These are phyloP conservation scores for Funneliformis caledonium DNA, from an alignment of 371 early-diverging fungal species.

Conservation along the genomic window DNA sequence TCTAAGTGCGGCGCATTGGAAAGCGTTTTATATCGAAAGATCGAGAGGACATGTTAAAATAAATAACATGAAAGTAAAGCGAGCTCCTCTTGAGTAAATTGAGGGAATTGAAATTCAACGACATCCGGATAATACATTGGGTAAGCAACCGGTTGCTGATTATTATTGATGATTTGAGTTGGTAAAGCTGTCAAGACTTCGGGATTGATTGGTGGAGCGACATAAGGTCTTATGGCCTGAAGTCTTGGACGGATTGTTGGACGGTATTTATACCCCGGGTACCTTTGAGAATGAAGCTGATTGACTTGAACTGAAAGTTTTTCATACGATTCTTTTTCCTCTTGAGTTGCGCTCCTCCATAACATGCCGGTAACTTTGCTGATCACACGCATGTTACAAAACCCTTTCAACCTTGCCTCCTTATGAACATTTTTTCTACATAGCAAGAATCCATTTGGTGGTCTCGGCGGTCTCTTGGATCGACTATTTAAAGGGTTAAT, in stretches of 20 bases:
- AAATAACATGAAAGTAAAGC: not conserved
- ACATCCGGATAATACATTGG: not conserved
- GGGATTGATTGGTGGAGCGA: not conserved
- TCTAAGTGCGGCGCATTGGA: too few relatives aligned
- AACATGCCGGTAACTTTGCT: constrained; percentile 21
- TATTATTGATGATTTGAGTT: not conserved
- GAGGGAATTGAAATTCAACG: not conserved
- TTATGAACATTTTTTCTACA: constrained; percentile 31
- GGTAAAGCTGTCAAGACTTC: not conserved
- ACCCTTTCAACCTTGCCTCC: not conserved
- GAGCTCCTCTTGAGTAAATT: not conserved
- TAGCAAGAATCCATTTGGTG: constrained; percentile 16
- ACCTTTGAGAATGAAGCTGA: not conserved
- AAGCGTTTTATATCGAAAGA: too few relatives aligned
- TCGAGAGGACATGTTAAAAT: too few relatives aligned
- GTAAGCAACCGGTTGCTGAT: not conserved
- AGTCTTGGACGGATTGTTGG: not conserved
- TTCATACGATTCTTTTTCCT: constrained; percentile 34
- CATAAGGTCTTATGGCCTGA: not conserved
- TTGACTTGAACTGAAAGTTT: not conserved
- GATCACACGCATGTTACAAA: constrained; percentile 17
- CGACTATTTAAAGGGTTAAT: not conserved
- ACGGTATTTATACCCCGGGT: constrained; percentile 9
- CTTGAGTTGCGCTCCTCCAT: constrained; percentile 5
- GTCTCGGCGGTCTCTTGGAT: not conserved